Base-by-base conservation (phyloP, 2,329 filamentous ascomycete genomes). In the Fusarium nanum region DNA sequence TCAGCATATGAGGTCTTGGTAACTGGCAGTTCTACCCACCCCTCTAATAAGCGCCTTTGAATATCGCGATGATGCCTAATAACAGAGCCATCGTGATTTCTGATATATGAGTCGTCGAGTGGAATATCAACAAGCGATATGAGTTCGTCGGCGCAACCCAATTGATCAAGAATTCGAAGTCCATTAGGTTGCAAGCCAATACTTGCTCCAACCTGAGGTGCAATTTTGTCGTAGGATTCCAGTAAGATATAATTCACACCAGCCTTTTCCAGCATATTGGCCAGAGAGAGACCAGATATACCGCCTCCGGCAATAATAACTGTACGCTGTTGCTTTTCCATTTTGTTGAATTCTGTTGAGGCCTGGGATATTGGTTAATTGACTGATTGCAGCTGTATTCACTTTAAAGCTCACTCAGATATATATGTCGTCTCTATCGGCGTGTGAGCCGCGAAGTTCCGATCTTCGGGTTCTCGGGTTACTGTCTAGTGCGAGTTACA, bases 181-280 rank as follows among this genome's bases (percentile, higher is more conserved):
- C 83, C 83, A 20, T 83, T 78, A 0, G 85, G 77, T 0, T 80
- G 64, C 1, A 87, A 67, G 2, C 79, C 83, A 28, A 88, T 84
- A 6, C 79, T 82, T 0, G 84, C 85, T 1, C 86, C 86, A 0
- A 83, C 75, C 22, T 81, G 76, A 0, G 85, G 84, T 1, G 81
- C 80, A 23, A 87, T 81, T 0, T 79, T 72, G 0, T 63, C 27
- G 47, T 82, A 75, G 0, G 76, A 75, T 64, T 88, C 86, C 0
- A 88, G 78, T 0, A 88, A 60, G 4, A 85, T 61, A 66, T 82
- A 87, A 59, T 86, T 80, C 53, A 88, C 82, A 14, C 47, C 49
- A 2, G 41, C 30, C 22, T 18, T 52, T 7, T 72, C 61, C 0
- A 72, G 18, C 56, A 63, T 64, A 3, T 67, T 72, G 7, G 70